phyloP scores from a whole-genome alignment of 1,284 basidiomycete species.

The Apiotrichum laibachii region DNA sequence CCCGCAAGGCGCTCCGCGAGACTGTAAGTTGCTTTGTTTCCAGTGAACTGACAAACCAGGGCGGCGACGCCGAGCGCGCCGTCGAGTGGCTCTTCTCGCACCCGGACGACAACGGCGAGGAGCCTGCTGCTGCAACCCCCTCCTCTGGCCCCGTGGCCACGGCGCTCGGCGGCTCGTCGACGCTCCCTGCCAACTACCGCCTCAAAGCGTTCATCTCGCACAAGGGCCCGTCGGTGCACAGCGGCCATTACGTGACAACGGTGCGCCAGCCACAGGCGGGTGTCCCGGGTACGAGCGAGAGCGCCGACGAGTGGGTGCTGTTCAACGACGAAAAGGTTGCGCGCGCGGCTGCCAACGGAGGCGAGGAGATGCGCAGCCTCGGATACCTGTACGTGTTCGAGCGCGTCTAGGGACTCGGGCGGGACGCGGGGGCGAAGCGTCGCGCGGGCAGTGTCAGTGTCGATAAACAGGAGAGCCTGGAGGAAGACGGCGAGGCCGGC shows the following conservation, averaged over 20 bases:
- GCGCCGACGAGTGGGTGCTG: conserved; percentile 69
- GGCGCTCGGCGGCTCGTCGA: conserved; percentile 56
- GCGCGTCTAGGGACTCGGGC: conserved; percentile 42
- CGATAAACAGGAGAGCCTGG: no score
- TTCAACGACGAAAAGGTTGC: conserved; percentile 98
- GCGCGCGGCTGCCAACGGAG: conserved; percentile 61
- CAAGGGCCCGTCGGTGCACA: conserved; percentile 92
- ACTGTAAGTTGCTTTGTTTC: conserved; percentile 59
- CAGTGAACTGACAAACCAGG: conserved; percentile 52
- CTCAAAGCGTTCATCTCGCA: conserved; percentile 95
- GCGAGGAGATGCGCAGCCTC: conserved; percentile 67
- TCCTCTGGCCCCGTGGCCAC: conserved; percentile 11
- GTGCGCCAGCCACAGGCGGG: conserved; percentile 43
- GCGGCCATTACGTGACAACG: conserved; percentile 72
- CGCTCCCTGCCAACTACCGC: conserved; percentile 71
- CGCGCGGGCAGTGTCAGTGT: no score
- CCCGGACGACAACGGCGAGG: conserved; percentile 77
- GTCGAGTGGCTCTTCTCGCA: conserved; percentile 98
- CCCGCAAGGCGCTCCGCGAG: conserved; percentile 79
- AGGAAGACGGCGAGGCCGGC: not conserved
- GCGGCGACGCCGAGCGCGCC: conserved; percentile 74
- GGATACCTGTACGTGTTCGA: conserved; percentile 90
- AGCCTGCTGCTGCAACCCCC: conserved; percentile 34
- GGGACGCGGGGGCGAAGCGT: no score
- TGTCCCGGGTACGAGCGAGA: conserved; percentile 29